phyloP scores from a whole-genome alignment of 208 protist species.

The Eutreptiella sp. region DNA sequence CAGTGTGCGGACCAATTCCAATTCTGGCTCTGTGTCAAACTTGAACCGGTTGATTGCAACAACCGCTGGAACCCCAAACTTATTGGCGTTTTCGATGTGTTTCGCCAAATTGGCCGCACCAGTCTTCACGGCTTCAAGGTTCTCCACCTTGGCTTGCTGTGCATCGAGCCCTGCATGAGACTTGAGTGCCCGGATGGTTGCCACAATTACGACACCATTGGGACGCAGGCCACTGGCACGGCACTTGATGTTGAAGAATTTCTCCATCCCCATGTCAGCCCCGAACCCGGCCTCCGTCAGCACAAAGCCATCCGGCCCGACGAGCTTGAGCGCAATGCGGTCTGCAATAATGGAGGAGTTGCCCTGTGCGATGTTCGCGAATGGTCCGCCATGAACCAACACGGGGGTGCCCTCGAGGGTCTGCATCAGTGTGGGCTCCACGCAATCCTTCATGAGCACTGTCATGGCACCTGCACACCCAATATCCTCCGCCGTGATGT shows the following conservation, averaged over 20 bases:
- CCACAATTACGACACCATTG: slow-evolving; percentile 87
- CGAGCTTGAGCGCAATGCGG: slow-evolving; percentile 86
- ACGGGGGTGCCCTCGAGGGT: slow-evolving; percentile 90
- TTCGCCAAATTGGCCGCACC: slow-evolving; percentile 79
- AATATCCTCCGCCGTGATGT: slow-evolving; percentile 82
- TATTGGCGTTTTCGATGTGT: slow-evolving; percentile 85
- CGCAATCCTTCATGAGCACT: slow-evolving; percentile 91
- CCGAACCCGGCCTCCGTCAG: slow-evolving; percentile 92
- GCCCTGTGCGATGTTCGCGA: slow-evolving; percentile 98
- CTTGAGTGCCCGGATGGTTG: slow-evolving; percentile 91
- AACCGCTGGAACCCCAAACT: slow-evolving; percentile 91
- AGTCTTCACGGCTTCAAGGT: slow-evolving; percentile 72
- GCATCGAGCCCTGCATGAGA: slow-evolving; percentile 87
- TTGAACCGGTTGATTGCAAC: slow-evolving; percentile 90
- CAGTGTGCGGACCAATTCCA: slow-evolving; percentile 64
- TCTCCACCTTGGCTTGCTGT: slow-evolving; percentile 55
- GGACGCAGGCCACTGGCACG: slow-evolving; percentile 79
- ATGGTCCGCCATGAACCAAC: slow-evolving; percentile 94
- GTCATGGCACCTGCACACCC: slow-evolving; percentile 82
- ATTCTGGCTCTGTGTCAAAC: slow-evolving; percentile 80
- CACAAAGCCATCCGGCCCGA: slow-evolving; percentile 87
- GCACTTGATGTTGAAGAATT: slow-evolving; percentile 98
- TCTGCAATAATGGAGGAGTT: slow-evolving; percentile 95
- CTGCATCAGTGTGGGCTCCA: slow-evolving; percentile 95
- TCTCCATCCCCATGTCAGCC: slow-evolving; percentile 91